Base-by-base conservation (phyloP, 345 rosid genomes). In the Firmiana major region DNA sequence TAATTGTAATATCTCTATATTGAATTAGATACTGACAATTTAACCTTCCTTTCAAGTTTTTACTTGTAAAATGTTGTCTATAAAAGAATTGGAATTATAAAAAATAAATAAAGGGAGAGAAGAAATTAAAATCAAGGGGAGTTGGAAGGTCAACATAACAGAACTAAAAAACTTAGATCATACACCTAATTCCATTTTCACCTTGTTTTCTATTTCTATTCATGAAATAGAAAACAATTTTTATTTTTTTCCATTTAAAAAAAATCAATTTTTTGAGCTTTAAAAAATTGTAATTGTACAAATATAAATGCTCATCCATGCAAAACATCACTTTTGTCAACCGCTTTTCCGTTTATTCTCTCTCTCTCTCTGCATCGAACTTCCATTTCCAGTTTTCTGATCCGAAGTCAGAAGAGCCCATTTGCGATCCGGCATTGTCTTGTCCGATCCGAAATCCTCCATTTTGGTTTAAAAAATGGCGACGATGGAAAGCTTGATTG, bases 401-500 rank as follows among this genome's bases (percentile, higher is more conserved):
- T 58, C 58, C 48, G 40, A 57, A 49, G 9, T 49, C n/a, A 72
- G 57, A 28, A 38, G 63, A 7, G 13, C 46, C 34, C 68, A 66
- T 76, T 67, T 43, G 26, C 45, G 80, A 68, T 34, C 71, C 71
- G 46, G 38, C 15, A 36, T 59, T 73, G 76, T 22, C 59, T 22
- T 49, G 31, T 7, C 26, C n/a, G 77, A 86, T 83, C 83, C 64
- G 40, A 76, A 81, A 38, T 49, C 71, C 42, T 71, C 73, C 72
- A 4, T 46, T 80, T 77, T 66, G 70, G 79, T 34, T 38, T 38
- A 21, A 24, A 65, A 85, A 36, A 96, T 94, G 98, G 95, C 99
- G 74, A 97, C 99, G 7, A 92, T 94, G 98, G 89, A 88, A 85
- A 97, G 97, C 84, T 87, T 94, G 93, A 97, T 92, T 82, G 96